These are phyloP conservation scores for Pulveroboletus sp. DNA, from an alignment of 768 basidiomycete species.

Conservation along the genomic window DNA sequence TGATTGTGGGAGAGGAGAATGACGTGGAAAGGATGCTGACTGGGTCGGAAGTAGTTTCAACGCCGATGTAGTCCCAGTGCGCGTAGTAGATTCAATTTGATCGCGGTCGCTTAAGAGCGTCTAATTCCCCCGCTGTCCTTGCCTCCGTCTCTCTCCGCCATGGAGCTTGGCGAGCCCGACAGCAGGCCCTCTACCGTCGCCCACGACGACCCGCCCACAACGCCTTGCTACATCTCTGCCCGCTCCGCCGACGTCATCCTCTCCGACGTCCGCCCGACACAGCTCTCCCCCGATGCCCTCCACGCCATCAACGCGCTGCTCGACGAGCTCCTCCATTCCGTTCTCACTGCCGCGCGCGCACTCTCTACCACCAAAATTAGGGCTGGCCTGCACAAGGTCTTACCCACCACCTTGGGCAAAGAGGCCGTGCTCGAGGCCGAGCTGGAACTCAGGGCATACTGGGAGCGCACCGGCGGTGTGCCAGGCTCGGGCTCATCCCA, in stretches of 20 bases:
- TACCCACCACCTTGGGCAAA: slow-evolving; percentile 83
- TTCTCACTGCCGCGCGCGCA: slow-evolving; percentile 63
- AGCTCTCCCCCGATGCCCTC: slow-evolving; percentile 75
- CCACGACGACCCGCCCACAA: slow-evolving; percentile 25
- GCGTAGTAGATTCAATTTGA: no score
- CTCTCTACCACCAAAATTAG: slow-evolving; percentile 72
- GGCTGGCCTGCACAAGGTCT: slow-evolving; percentile 61
- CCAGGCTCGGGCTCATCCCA: slow-evolving; percentile 25
- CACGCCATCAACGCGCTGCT: slow-evolving; percentile 73
- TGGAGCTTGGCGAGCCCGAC: slow-evolving; percentile 43
- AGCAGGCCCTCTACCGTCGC: slow-evolving; percentile 9
- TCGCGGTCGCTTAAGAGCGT: not conserved
- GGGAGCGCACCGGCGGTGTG: slow-evolving; percentile 60
- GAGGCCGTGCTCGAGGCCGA: slow-evolving; percentile 92
- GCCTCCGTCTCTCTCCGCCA: slow-evolving; percentile 24
- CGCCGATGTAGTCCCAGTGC: no score
- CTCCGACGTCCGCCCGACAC: slow-evolving; percentile 89
- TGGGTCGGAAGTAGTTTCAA: no score
- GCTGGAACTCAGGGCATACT: slow-evolving; percentile 85
- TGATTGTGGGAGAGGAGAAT: slow-evolving; percentile 18
- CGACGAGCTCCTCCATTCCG: slow-evolving; percentile 78
- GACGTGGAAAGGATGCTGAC: slow-evolving; percentile 21
- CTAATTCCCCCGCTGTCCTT: not conserved
- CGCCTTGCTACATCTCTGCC: slow-evolving; percentile 74
- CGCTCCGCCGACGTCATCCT: slow-evolving; percentile 89